Evolutionary conservation across 2,329 filamentous ascomycete species (phyloP), one percentile per base, ranked within the genome.

Genomic region (Talaromyces sp.): DNA sequence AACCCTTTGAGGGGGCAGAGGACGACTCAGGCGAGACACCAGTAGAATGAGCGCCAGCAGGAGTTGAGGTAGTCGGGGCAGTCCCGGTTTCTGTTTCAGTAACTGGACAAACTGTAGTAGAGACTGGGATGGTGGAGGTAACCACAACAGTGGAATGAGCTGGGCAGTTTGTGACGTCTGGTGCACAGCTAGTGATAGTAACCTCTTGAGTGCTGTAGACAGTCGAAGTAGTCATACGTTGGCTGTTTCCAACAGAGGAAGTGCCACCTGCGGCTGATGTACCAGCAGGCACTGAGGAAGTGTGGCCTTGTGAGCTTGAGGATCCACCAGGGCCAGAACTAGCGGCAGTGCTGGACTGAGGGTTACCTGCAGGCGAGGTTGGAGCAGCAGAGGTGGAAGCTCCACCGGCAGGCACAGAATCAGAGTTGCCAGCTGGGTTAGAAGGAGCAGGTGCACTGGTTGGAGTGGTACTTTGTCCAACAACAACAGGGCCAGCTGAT

Each of bases 31-130:
- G 11, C 1, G 19, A 36, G 2, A 22, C 30, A 29, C 29, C 9
- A 32, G n/a, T 19, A 19, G 27, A 10, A 16, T 9, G 8, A 1
- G 17, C 30, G 22, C 10, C 20, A 13, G 43, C 22, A 27, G 30
- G 35, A 6, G 32, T 35, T 11, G 1, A 7, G 6, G 32, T 3
- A 11, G 42, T 33, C 8, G 50, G 27, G 2, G 40, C 27, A 64
- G 58, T 70, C 55, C 75, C 58, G 5, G 36, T 32, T 11, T 32
- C 35, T 4, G 46, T 41, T 24, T 32, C 35, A 3, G 46, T 41
- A n/a, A 73, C 69, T 27, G 76, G 83, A 78, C 82, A 85, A 65
- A 86, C 68, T 36, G 84, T 86, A 57, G 85, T 86, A 46, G 80
- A 82, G 44, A 85, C 64, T 42, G 83, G 71, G 54, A 87, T 67